phyloP scores from a whole-genome alignment of 495 filamentous ascomycete species.

The Xylaria bambusicola region DNA sequence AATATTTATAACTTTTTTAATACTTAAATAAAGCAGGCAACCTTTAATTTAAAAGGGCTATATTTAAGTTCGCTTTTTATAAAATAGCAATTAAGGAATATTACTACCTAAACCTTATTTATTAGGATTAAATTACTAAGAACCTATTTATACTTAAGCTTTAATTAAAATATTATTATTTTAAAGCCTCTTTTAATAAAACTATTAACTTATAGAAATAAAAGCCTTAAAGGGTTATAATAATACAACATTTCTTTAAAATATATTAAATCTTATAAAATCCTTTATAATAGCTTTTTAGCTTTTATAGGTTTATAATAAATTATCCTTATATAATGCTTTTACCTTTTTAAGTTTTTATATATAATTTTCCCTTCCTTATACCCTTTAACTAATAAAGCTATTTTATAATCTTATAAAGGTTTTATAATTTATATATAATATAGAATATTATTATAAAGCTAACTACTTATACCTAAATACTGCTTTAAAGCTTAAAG shows the following conservation, averaged over 20 bases:
- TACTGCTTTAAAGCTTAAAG: too few species aligned
- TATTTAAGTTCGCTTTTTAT: background rate
- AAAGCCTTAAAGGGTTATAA: background rate
- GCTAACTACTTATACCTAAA: too few species aligned
- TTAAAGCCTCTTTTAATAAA: background rate
- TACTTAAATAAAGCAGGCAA: background rate
- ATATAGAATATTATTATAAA: too few species aligned
- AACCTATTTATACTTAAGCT: background rate
- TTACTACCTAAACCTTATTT: background rate
- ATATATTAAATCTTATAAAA: background rate
- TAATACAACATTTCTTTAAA: background rate
- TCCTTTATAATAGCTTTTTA: background rate
- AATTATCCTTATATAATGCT: background rate
- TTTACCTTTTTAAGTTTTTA: background rate
- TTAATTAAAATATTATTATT: constrained; percentile 1
- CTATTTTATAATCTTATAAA: too few species aligned
- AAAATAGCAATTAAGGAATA: constrained; percentile 1
- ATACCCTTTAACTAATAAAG: background rate
- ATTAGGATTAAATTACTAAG: background rate
- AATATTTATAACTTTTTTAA: background rate
- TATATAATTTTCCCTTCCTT: background rate
- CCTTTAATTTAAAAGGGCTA: background rate
- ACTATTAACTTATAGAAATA: background rate
- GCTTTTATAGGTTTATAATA: too few species aligned
- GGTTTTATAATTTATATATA: too few species aligned